Evolutionary conservation across 306 rosid genomes (phyloP), one percentile per base, ranked within the genome.

Genomic region (Casuarina equisetifolia): DNA sequence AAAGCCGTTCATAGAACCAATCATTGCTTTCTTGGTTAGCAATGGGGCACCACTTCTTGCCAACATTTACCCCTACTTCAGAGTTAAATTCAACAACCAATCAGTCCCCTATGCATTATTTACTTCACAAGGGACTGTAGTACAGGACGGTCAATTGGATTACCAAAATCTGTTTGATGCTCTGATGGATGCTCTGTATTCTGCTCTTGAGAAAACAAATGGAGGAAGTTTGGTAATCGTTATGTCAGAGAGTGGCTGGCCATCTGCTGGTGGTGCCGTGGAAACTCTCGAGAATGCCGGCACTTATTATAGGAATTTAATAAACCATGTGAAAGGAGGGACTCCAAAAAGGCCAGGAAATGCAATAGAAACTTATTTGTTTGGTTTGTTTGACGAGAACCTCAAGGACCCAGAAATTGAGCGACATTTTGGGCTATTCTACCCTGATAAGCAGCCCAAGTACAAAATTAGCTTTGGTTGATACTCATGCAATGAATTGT

Each of bases 181-280:
- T 4, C 71, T 81, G 9, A 43, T 85, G 25, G 89, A 85, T 17
- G 73, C 82, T 32, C 20, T 70, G 40, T 82, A 83, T 17, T 69
- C 78, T 2, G 83, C 85, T 0, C 75, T 86, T 17, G 87, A 86
- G 73, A 78, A 76, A 73, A 69, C 11, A 9, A 64, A 78, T 1
- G 83, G 82, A 38, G 72, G 83, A n/a, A 43, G 39, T 12, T 8
- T 86, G 52, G 78, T 68, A 69, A 76, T 83, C 4, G 89, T 86
- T 15, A 50, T 86, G 51, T 86, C 85, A 4, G 87, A 86, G 77
- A 83, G 72, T 11, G 89, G 89, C 2, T 86, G 87, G 87, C 89
- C 87, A 0, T 70, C 82, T 0, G 83, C 75, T 0, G 88, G 83
- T 17, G 83, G 73, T 4, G 25, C 40, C 3, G 75, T 39, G 3